A percentile compares a stretch with the other conserved stretches of the same genome.
phyloP scores from a whole-genome alignment of 1,284 basidiomycete species.

The Pyrrhoderma noxium region DNA sequence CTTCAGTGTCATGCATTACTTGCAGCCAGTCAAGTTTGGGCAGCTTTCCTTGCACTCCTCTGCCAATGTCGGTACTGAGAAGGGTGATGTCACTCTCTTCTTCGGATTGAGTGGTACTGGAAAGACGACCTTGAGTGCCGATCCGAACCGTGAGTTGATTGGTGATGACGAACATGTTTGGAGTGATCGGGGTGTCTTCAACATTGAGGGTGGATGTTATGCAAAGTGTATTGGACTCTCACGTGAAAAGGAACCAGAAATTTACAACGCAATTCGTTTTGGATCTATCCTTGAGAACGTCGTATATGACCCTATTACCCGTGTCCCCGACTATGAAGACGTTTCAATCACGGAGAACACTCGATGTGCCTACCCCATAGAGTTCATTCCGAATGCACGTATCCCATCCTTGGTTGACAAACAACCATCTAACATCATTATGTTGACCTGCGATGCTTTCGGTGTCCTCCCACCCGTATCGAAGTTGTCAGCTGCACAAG shows the following conservation, averaged over 20 bases:
- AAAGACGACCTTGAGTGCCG: slow-evolving; percentile 95
- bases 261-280: slow-evolving; percentile 91
- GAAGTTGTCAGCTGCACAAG: slow-evolving; percentile 89
- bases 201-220: slow-evolving; percentile 99
- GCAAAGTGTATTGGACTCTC: slow-evolving; percentile 98
- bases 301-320: slow-evolving; percentile 87
- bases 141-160: slow-evolving; percentile 85
- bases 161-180: slow-evolving; percentile 98
- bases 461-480: slow-evolving; percentile 96
- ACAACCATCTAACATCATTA: slow-evolving; percentile 94
- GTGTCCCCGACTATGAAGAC: slow-evolving; percentile 93
- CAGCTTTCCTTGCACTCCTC: slow-evolving; percentile 99
- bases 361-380: slow-evolving; percentile 96
- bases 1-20: slow-evolving; percentile 99
- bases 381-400: slow-evolving; percentile 92
- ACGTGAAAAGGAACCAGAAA: slow-evolving; percentile 96
- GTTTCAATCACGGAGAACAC: slow-evolving; percentile 98
- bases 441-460: slow-evolving; percentile 97
- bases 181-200: slow-evolving; percentile 98
- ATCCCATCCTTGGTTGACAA: slow-evolving; percentile 82
- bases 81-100: slow-evolving; percentile 95
- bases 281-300: slow-evolving; percentile 99
- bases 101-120: slow-evolving; percentile 98
- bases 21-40: slow-evolving; percentile 98
- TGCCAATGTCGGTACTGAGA: slow-evolving; percentile 88